phyloP scores from a whole-genome alignment of 495 filamentous ascomycete genomes.

The Bryoglossum gracile region DNA sequence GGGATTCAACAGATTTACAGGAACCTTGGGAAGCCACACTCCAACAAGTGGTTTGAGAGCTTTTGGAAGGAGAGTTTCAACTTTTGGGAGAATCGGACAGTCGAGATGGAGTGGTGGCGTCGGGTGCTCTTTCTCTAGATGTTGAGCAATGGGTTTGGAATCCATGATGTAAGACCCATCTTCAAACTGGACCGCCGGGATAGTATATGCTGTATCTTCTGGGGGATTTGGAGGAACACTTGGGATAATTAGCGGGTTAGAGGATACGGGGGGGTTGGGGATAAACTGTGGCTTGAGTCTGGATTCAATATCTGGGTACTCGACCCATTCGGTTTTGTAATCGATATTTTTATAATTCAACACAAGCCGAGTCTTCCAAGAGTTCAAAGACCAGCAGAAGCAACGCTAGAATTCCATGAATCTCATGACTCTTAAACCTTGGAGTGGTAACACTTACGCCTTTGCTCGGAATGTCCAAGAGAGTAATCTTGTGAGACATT shows the following conservation, averaged over 20 bases:
- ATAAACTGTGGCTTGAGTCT: constrained; percentile 36
- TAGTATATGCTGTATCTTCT: constrained; percentile 35
- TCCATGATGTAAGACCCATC: constrained; percentile 52
- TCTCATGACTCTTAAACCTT: too few relatives aligned
- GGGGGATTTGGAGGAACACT: constrained; percentile 30
- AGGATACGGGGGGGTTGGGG: neutral
- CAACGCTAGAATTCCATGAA: too few relatives aligned
- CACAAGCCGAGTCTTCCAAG: constrained; percentile 52
- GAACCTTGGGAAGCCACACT: constrained; percentile 6
- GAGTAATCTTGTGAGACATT: constrained; percentile 27
- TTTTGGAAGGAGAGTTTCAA: constrained; percentile 19
- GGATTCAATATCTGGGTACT: constrained; percentile 50
- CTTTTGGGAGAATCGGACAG: constrained; percentile 31
- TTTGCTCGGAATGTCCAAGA: constrained; percentile 52
- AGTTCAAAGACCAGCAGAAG: constrained; percentile 50
- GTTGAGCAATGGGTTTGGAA: constrained; percentile 41
- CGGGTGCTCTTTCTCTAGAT: constrained; percentile 46
- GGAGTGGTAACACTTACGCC: too few relatives aligned
- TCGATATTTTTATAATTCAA: constrained; percentile 57
- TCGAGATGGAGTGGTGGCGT: constrained; percentile 45
- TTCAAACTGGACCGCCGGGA: constrained; percentile 45
- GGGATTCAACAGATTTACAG: neutral
- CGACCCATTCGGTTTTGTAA: constrained; percentile 58
- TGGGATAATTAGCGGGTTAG: neutral
- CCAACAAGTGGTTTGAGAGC: neutral